Percentiles rank a stretch among this genome's conserved stretches.
phyloP scores from a whole-genome alignment of 768 basidiomycete species.

The Crucibulum laeve region DNA sequence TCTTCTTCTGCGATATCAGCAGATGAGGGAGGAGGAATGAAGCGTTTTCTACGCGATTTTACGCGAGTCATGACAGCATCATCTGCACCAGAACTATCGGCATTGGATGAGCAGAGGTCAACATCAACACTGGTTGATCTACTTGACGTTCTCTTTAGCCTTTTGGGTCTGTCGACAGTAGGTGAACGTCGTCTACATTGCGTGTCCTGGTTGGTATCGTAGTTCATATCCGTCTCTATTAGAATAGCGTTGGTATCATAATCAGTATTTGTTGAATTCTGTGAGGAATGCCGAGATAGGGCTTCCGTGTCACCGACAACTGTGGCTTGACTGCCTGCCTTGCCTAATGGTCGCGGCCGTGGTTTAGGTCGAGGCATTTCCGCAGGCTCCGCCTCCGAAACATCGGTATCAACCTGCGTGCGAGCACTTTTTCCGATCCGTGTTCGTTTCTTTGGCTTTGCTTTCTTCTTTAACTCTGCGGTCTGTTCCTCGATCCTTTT shows the following conservation, averaged over 20 bases:
- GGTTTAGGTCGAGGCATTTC: too few relatives aligned
- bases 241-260: too few relatives aligned
- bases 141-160: background rate
- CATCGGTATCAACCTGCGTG: background rate
- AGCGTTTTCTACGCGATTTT: background rate
- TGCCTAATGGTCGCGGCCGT: too few relatives aligned
- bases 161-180: conserved; percentile 12
- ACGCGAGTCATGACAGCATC: background rate
- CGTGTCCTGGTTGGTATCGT: conserved; percentile 12
- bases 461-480: conserved; percentile 4
- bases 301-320: too few relatives aligned
- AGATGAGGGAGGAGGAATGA: background rate
- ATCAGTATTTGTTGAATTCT: too few relatives aligned
- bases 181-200: conserved; percentile 11
- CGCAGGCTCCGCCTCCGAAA: background rate
- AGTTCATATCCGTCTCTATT: conserved; percentile 5
- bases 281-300: too few relatives aligned
- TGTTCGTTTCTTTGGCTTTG: conserved; percentile 7
- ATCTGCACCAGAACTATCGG: conserved; percentile 1
- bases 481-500: conserved; percentile 1
- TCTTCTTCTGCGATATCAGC: background rate
- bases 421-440: background rate
- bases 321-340: too few relatives aligned
- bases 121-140: background rate
- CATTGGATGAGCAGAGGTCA: conserved; percentile 5